Evolutionary conservation across 441 rosid species (phyloP), one percentile per base, ranked within the genome.

Genomic region (Sinapis alba): DNA sequence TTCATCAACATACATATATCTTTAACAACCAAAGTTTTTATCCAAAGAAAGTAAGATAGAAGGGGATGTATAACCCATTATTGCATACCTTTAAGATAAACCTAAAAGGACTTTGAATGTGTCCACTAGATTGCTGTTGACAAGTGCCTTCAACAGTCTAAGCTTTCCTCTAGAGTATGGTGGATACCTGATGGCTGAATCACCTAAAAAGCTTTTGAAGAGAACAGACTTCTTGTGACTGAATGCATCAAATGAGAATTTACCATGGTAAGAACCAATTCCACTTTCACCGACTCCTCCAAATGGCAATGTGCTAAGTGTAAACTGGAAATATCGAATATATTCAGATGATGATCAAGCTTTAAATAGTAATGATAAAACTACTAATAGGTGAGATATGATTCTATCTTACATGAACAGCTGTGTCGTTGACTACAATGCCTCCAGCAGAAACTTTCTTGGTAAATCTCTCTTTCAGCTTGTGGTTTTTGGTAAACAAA

Each of bases 211-310:
- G 69, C 92, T 76, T 80, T 86, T 79, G 77, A 82, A 83, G 1
- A 90, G 74, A 57, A 90, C 88, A 23, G 84, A 84, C 73, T 90
- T 90, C 80, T 88, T 85, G 79, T 90, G 95, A 80, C 88, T 87
- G 47, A 83, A 89, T 11, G 88, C 85, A 26, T 88, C 90, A 66
- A 85, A 88, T 7, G 93, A 86, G 80, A 82, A 86, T 65, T 89
- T 82, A 6, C 91, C 91, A 36, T 89, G 93, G 83, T 89, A 89
- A 0, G 87, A 74, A 21, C 93, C 91, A 85, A 89, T 87, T 79
- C 91, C 93, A 34, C 93, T 89, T 79, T 89, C 93, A 34, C 91
- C 93, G 12, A 89, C 90, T 43, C 93, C 93, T 53, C 93, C 93
- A 1, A 89, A 89, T 3, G 93, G 93, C 12, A 89, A 78, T 20